These are phyloP conservation scores for Diaporthe sp. DNA, from an alignment of 2,329 filamentous ascomycete species.

Conservation along the genomic window DNA sequence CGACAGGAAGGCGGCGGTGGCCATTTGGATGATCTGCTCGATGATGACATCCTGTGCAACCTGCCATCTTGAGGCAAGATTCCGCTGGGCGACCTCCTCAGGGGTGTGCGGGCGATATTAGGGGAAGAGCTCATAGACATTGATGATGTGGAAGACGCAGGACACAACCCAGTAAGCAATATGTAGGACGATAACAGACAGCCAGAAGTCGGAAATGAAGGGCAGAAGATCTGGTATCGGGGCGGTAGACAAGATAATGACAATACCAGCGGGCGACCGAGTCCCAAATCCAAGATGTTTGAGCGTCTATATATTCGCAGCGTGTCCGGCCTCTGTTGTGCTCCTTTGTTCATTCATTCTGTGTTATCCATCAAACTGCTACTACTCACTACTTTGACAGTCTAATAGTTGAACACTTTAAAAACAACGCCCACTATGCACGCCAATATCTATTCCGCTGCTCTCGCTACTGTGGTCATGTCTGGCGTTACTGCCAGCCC, in stretches of 20 bases:
- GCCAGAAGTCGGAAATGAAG: conserved; percentile 84
- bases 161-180: conserved; percentile 91
- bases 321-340: too few relatives aligned
- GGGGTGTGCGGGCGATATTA: conserved; percentile 96
- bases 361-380: too few relatives aligned
- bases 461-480: too few relatives aligned
- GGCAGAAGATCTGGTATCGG: conserved; percentile 80
- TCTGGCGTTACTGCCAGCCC: too few relatives aligned
- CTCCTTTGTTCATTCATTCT: too few relatives aligned
- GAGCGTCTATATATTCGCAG: too few relatives aligned
- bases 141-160: conserved; percentile 87
- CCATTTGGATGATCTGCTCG: conserved; percentile 91
- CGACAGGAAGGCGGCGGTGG: conserved; percentile 76
- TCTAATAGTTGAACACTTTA: too few relatives aligned
- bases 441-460: too few relatives aligned
- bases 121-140: conserved; percentile 86
- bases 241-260: conserved; percentile 56
- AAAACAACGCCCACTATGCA: too few relatives aligned
- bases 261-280: too few relatives aligned
- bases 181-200: conserved; percentile 82
- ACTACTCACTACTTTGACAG: too few relatives aligned
- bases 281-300: too few relatives aligned
- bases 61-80: conserved; percentile 87
- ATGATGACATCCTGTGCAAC: conserved; percentile 91
- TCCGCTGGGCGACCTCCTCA: conserved; percentile 88